A percentile compares a stretch with the other conserved stretches of the same genome.
phyloP scores from a whole-genome alignment of 371 early-diverging fungal species.

The Parasitella parasitica region DNA sequence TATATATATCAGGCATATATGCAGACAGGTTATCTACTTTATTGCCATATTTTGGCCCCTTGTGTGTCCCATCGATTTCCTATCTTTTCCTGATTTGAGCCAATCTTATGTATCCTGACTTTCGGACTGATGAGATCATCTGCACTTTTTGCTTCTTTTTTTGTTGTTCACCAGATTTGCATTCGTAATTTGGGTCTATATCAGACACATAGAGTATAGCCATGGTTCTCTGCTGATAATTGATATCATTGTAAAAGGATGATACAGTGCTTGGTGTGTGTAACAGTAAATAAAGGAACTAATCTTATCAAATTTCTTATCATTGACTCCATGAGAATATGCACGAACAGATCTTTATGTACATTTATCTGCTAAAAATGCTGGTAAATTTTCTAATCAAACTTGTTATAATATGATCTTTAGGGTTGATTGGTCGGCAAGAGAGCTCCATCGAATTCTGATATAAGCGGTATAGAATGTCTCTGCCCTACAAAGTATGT shows the following conservation, averaged over 20 bases:
- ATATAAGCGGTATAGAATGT: too few species aligned
- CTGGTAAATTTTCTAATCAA: background rate
- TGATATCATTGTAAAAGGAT: background rate
- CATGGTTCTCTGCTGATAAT: background rate
- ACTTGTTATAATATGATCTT: background rate
- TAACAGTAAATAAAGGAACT: background rate
- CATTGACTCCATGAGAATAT: conserved; percentile 2
- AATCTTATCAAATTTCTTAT: conserved; percentile 10
- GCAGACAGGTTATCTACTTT: background rate
- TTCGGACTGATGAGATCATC: background rate
- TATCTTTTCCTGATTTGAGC: background rate
- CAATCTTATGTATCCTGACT: background rate
- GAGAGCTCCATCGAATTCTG: too few species aligned
- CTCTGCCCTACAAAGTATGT: too few species aligned
- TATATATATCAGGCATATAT: background rate
- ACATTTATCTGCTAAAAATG: background rate
- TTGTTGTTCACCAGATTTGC: too few species aligned
- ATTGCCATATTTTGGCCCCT: background rate
- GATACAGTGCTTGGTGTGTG: background rate
- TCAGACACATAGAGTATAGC: too few species aligned
- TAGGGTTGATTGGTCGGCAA: background rate
- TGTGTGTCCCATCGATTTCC: background rate
- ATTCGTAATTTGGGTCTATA: too few species aligned
- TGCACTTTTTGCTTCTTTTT: too few species aligned
- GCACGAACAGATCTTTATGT: background rate